A percentile compares a stretch with the other conserved stretches of the same genome.
Conservation (phyloP, 176 grass and related monocot genomes). For the Aegilops umbellulata region DNA sequence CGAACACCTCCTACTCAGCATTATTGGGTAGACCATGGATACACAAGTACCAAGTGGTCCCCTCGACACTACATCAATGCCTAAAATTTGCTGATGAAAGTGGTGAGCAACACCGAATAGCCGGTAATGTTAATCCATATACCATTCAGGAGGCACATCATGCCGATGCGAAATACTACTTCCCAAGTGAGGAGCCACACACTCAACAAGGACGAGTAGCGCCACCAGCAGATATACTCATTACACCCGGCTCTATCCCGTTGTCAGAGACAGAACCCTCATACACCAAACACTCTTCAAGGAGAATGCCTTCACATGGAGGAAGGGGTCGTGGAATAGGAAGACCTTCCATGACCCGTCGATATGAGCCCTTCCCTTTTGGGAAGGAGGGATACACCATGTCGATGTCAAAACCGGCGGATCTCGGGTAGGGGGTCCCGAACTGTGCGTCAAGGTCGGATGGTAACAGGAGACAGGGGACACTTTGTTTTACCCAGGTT, state of each 20-base stretch:
- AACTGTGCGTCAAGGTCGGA: too few species aligned
- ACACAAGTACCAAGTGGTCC: too few species aligned
- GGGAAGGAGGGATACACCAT: background rate
- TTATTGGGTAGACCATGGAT: too few species aligned
- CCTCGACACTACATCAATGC: too few species aligned
- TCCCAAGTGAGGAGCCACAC: background rate
- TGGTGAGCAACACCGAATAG: background rate
- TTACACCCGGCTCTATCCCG: background rate
- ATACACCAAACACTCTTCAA: background rate
- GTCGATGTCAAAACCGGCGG: too few species aligned
- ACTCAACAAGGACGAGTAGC: background rate
- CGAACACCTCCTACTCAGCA: too few species aligned
- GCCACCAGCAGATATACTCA: background rate
- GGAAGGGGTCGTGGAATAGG: background rate
- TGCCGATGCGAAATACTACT: background rate
- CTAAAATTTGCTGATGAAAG: too few species aligned
- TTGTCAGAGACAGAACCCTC: background rate
- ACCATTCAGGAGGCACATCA: background rate
- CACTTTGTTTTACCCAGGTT: too few species aligned
- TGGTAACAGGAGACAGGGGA: too few species aligned
- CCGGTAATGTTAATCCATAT: background rate
- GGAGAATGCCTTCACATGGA: fast-evolving
- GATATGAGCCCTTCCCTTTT: background rate
- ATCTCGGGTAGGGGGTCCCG: too few species aligned
- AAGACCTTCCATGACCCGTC: background rate